Evolutionary conservation across 176 grass and related monocot genomes (phyloP).

Genomic region (Juncus effusus): DNA sequence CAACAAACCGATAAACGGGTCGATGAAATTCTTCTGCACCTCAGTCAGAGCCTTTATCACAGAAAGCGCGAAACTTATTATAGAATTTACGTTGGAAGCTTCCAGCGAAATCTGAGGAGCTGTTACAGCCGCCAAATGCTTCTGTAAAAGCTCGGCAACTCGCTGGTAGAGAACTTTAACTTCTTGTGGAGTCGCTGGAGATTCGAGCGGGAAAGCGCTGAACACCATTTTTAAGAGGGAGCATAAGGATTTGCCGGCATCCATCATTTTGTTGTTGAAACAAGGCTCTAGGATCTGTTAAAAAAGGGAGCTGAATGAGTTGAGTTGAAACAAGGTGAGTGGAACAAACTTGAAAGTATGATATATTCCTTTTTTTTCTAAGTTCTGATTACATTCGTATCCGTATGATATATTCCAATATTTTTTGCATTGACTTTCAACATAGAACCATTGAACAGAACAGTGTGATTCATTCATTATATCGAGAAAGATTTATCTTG

Average conservation of each 20-base stretch:
- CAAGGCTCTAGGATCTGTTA: conserved; percentile 90
- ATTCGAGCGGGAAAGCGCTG: conserved; percentile 84
- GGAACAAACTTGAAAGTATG: background rate
- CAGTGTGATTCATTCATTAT: background rate
- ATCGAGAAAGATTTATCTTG: background rate
- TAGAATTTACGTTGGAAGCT: conserved; percentile 66
- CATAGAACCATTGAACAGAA: conserved; percentile 2
- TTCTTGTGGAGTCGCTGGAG: conserved; percentile 69
- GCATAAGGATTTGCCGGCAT: conserved; percentile 93
- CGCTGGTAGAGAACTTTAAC: conserved; percentile 79
- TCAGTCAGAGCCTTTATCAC: conserved; percentile 77
- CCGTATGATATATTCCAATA: no score
- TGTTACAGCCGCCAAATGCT: conserved; percentile 72
- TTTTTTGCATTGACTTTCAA: conserved; percentile 2
- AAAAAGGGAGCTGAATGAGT: background rate
- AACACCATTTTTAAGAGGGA: conserved; percentile 97
- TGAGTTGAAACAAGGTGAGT: background rate
- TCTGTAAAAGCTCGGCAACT: conserved; percentile 82
- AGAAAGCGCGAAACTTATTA: conserved; percentile 85
- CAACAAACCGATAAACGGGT: conserved; percentile 72
- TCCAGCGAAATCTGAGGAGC: conserved; percentile 87
- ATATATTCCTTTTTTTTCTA: conserved; percentile 12
- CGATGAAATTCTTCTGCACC: conserved; percentile 90
- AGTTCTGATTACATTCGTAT: background rate
- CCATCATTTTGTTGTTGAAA: conserved; percentile 88